Evolutionary conservation across 345 rosid genomes (phyloP), one percentile per base, ranked within the genome.

Genomic region (Aquilaria malaccensis): DNA sequence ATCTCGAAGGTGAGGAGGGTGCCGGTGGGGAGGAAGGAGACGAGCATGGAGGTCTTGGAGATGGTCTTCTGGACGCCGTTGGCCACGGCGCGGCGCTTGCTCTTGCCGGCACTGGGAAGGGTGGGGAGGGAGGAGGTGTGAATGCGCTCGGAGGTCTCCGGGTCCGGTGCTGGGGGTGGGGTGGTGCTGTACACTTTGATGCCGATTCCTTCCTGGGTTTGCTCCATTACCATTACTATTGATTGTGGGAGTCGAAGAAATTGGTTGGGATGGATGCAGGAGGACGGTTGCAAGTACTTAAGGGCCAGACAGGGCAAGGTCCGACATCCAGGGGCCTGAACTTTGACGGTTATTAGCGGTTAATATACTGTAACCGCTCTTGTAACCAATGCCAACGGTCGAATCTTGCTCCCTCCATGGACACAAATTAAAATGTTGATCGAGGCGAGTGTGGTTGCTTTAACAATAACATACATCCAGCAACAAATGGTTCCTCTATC

Each of bases 1-100:
- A 88, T 85, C 61, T 88, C 96, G 60, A 88, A 88, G 65, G 90
- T 88, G 41, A 85, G 62, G 64, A 88, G 88, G 4, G 96, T 88
- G 60, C 96, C 92, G 32, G 92, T 88, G 2, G 87, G 96, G 12
- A 85, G 87, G 69, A 85, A 88, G 53, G 78, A 81, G 5, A 77
- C 84, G 12, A 85, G 83, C 89, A 81, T 75, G 7, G 96, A 83
- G 30, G 91, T 88, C 33, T 85, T 88, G 0, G 89, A 88, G 31
- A 88, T 79, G 3, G 95, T 85, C 15, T 80, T 83, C 41, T 88
- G 96, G 45, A 88, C 83, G 53, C 89, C 92, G 58, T 81, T 85
- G 0, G 88, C 92, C 47, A 88, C 74, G 29, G 84, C 89, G 13
- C 83, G 78, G 37, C 86, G 60, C 56, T 76, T 88, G 10, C 72